Evolutionary conservation across 2,329 filamentous ascomycete species (phyloP).

Genomic region (Torrubiella hemipterigena): DNA sequence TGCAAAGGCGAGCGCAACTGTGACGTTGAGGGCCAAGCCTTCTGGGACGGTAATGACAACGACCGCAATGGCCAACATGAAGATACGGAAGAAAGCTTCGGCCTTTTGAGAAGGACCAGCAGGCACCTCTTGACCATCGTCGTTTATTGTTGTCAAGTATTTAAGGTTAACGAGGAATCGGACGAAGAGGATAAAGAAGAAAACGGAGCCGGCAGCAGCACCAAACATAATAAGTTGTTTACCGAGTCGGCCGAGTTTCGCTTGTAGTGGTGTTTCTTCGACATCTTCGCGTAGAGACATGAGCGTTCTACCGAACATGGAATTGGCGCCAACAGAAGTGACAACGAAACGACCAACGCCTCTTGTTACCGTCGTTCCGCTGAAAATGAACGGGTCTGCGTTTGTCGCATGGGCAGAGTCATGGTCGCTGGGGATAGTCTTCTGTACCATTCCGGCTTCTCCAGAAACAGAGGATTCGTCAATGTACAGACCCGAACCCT

Average conservation of each 20-base stretch:
- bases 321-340: constrained; percentile 61
- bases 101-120: constrained; percentile 37
- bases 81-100: constrained; percentile 44
- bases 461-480: constrained; percentile 63
- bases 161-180: constrained; percentile 22
- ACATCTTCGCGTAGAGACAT: constrained; percentile 67
- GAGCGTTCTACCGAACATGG: constrained; percentile 65
- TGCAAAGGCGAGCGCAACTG: constrained; percentile 49
- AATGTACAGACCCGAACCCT: constrained; percentile 46
- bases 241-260: constrained; percentile 64
- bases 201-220: constrained; percentile 24
- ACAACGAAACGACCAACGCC: constrained; percentile 67
- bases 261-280: constrained; percentile 67
- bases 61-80: constrained; percentile 46
- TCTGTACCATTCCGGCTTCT: constrained; percentile 51
- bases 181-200: constrained; percentile 28
- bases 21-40: constrained; percentile 48
- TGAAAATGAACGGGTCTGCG: constrained; percentile 70
- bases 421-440: constrained; percentile 46
- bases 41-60: constrained; percentile 50
- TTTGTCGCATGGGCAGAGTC: constrained; percentile 36
- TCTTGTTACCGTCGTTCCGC: constrained; percentile 65
- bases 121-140: too few relatives aligned
- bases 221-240: constrained; percentile 53
- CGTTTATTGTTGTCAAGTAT: constrained; percentile 19